Conservation (phyloP, 2,329 filamentous ascomycete species). For the Arthrobotrys entomopaga region DNA sequence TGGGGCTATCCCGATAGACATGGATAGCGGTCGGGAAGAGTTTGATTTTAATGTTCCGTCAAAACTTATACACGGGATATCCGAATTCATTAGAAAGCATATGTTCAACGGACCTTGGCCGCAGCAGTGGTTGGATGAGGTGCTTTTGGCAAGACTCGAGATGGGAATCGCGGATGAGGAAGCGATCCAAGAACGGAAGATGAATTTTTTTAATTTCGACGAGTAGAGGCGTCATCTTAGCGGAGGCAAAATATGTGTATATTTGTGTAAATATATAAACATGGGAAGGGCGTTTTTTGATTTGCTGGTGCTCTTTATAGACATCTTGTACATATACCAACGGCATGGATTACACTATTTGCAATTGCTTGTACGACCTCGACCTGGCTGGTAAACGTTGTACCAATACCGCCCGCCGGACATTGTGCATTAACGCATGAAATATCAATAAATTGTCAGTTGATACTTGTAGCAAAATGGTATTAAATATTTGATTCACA, state of each 20-base stretch:
- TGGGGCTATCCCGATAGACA: constrained; percentile 31
- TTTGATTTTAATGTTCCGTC: constrained; percentile 17
- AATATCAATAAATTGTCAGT: too few species aligned
- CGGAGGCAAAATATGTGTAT: not conserved
- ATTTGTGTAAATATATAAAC: not conserved
- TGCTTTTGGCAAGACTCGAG: constrained; percentile 28
- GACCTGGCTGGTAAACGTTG: too few species aligned
- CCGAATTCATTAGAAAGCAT: constrained; percentile 23
- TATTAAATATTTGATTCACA: too few species aligned
- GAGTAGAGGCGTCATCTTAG: constrained; percentile 9
- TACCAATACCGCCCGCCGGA: too few species aligned
- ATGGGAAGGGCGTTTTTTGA: not conserved
- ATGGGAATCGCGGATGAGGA: constrained; percentile 44
- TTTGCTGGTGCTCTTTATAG: not conserved
- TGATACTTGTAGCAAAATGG: too few species aligned
- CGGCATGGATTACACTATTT: too few species aligned
- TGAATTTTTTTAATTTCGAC: constrained; percentile 39
- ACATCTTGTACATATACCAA: too few species aligned
- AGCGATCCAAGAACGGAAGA: constrained; percentile 38
- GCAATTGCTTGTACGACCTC: too few species aligned
- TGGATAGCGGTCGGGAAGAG: constrained; percentile 14
- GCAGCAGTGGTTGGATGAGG: constrained; percentile 38
- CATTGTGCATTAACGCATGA: too few species aligned
- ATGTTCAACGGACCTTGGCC: constrained; percentile 39
- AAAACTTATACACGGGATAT: constrained; percentile 17